Evolutionary conservation across 345 rosid genomes (phyloP), one percentile per base, ranked within the genome.

Genomic region (Eutrema heterophyllum): DNA sequence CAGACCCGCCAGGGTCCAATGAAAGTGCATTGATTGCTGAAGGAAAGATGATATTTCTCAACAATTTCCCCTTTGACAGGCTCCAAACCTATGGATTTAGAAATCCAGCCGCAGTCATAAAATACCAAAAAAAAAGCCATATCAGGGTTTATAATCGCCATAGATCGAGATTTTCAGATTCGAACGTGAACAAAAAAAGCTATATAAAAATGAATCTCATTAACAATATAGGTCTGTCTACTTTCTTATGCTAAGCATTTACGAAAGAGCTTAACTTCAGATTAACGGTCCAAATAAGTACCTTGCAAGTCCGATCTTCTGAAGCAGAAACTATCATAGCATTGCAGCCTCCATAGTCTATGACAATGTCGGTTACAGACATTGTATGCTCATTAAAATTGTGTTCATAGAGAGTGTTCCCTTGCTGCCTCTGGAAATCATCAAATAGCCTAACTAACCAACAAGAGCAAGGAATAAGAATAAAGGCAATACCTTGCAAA

Each of bases 271-370:
- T 32, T 7, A 44, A 67, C 61, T 48, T 38, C 15, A 62, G 32
- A 56, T 30, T 4, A 70, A 15, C 46, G 27, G 8, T 66, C 64
- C 15, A 41, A 49, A 26, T 21, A 51, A 50, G 58, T 78, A 78
- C 98, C 92, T 94, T 94, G 80, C 97, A 94, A 1, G 93, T 89
- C 64, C 86, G 74, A 66, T 89, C 97, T 79, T 84, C 90, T 5
- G 98, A 94, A 71, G 98, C 88, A 16, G 98, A 86, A 57, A 89
- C 79, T n/a, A 89, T 79, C 70, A 83, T 59, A 16, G 95, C 88
- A 84, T 84, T 88, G 69, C 81, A 73, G 68, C 92, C 93, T 48
- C 97, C 93, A 75, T 80, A 81, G 30, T 95, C 97, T 2, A 71
- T 32, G n/a, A 77, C 87, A 54, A 88, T 56, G 72, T 94, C 97